phyloP scores from a whole-genome alignment of 495 filamentous ascomycete genomes.

The Pseudotulostoma volvatum region DNA sequence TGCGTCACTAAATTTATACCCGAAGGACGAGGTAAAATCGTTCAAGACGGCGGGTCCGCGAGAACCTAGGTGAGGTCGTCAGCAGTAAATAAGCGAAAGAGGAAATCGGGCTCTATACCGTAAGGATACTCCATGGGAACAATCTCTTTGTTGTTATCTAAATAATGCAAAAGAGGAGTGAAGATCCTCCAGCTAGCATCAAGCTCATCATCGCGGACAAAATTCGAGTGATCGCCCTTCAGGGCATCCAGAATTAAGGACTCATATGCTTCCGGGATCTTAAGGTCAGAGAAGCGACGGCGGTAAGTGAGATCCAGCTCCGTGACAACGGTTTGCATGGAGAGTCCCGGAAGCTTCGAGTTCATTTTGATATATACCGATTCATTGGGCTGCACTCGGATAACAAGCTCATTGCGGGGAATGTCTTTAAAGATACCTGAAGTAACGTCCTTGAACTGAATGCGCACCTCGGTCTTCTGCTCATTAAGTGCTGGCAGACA shows the following conservation, averaged over 20 bases:
- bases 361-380: slow-evolving; percentile 99
- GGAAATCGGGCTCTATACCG: slow-evolving; percentile 40
- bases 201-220: slow-evolving; percentile 96
- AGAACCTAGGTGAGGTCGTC: slow-evolving; percentile 43
- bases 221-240: slow-evolving; percentile 99
- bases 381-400: slow-evolving; percentile 98
- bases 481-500: slow-evolving; percentile 64
- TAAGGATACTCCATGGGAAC: slow-evolving; percentile 99
- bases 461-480: slow-evolving; percentile 99
- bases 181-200: slow-evolving; percentile 99
- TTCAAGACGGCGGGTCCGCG: slow-evolving; percentile 92
- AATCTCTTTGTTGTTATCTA: slow-evolving; percentile 98
- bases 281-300: slow-evolving; percentile 94
- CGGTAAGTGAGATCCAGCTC: slow-evolving; percentile 98
- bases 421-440: slow-evolving; percentile 99
- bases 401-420: slow-evolving; percentile 96
- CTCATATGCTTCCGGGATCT: slow-evolving; percentile 99
- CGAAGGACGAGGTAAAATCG: slow-evolving; percentile 94
- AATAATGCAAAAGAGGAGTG: slow-evolving; percentile 89
- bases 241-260: slow-evolving; percentile 92
- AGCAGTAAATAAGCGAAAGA: background rate
- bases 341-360: slow-evolving; percentile 94
- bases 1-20: slow-evolving; percentile 97
- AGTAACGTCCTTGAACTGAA: slow-evolving; percentile 98
- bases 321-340: slow-evolving; percentile 98